Evolutionary conservation across 805 yeast species (phyloP).

Genomic region (Pichia heedii): DNA sequence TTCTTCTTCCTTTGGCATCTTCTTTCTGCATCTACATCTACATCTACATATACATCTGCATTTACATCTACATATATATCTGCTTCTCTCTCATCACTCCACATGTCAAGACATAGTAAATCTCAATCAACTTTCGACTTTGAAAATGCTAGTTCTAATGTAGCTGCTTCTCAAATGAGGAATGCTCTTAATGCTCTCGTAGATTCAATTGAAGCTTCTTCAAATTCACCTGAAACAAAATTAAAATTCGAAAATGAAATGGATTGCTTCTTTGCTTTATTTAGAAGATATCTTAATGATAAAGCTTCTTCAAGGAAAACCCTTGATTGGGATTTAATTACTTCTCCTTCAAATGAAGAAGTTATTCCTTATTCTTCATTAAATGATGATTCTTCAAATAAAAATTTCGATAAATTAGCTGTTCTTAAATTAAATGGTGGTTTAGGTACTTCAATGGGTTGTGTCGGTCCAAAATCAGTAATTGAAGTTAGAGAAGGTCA

Average conservation of each 20-base stretch:
- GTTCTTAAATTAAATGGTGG: conserved; percentile 97
- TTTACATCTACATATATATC: background rate
- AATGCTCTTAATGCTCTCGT: conserved; percentile 85
- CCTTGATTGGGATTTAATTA: conserved; percentile 91
- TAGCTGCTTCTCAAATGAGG: conserved; percentile 97
- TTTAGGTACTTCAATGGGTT: conserved; percentile 98
- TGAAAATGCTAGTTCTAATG: conserved; percentile 88
- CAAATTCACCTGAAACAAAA: conserved; percentile 35
- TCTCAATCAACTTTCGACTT: conserved; percentile 79
- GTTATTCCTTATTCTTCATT: conserved; percentile 70
- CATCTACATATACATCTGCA: background rate
- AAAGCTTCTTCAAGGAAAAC: conserved; percentile 77
- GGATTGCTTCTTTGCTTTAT: conserved; percentile 90
- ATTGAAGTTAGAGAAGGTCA: conserved; percentile 99
- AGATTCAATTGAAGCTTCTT: conserved; percentile 38
- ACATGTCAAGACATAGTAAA: conserved; percentile 47
- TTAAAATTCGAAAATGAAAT: conserved; percentile 74
- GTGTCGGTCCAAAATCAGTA: conserved; percentile 97
- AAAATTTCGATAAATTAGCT: conserved; percentile 71
- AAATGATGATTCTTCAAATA: conserved; percentile 27
- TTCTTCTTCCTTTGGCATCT: background rate
- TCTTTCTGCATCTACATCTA: background rate
- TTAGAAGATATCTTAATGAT: conserved; percentile 85
- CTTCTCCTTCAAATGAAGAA: conserved; percentile 82
- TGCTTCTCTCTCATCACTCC: background rate